phyloP scores from a whole-genome alignment of 1,284 basidiomycete genomes.

The Ustilago tritici region DNA sequence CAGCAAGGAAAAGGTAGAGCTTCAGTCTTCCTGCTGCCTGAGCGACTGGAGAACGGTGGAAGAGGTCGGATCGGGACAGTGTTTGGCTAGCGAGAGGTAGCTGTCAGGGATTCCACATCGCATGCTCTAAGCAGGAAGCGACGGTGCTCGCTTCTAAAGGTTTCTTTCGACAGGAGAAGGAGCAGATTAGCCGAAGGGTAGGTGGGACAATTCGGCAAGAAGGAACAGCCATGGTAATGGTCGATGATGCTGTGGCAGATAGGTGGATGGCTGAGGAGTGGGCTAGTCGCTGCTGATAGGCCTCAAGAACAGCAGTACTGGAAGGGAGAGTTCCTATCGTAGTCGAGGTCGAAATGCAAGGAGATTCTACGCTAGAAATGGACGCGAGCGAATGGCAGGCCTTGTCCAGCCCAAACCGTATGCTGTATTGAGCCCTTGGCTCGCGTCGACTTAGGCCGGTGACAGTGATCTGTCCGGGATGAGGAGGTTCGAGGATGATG shows the following conservation, averaged over 20 bases:
- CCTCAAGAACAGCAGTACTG: not conserved
- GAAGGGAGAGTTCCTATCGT: not conserved
- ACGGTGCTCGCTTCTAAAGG: not conserved
- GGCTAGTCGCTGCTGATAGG: not conserved
- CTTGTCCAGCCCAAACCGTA: not conserved
- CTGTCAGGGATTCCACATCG: not conserved
- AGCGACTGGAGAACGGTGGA: not conserved
- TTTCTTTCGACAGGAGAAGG: not conserved
- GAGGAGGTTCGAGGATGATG: no score
- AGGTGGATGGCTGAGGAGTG: not conserved
- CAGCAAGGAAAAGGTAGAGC: not conserved
- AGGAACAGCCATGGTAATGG: not conserved
- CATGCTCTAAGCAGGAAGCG: not conserved
- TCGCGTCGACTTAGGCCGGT: no score
- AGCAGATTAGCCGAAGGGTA: not conserved
- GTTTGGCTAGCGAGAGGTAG: not conserved
- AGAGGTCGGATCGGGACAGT: conserved; percentile 3
- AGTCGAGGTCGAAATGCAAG: conserved; percentile 15
- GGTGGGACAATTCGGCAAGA: not conserved
- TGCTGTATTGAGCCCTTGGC: not conserved
- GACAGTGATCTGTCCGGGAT: no score
- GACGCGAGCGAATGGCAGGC: conserved; percentile 9
- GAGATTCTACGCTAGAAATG: conserved; percentile 9
- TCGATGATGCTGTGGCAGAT: not conserved
- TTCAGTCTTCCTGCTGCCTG: no score